These are phyloP conservation scores for Ogataea trehalophila DNA, from an alignment of 805 yeast species.

Conservation along the genomic window DNA sequence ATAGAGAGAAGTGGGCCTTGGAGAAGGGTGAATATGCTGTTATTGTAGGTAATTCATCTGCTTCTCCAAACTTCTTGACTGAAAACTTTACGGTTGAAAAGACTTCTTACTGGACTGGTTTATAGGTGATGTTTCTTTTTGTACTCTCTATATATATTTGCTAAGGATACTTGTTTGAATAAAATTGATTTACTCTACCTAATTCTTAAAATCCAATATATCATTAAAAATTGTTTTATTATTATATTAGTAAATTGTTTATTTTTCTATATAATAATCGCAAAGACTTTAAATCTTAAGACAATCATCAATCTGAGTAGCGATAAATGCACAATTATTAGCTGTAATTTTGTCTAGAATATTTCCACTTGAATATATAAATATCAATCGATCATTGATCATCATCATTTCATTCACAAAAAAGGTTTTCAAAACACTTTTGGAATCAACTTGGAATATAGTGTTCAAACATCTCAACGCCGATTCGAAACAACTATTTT, in stretches of 20 bases:
- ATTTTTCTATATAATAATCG: no score
- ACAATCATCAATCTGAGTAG: slow-evolving; percentile 8
- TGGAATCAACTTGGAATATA: slow-evolving; percentile 2
- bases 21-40: slow-evolving; percentile 48
- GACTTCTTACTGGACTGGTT: slow-evolving; percentile 10
- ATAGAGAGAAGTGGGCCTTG: slow-evolving; percentile 45
- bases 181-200: no score
- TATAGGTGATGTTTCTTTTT: not conserved
- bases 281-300: not conserved
- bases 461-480: slow-evolving; percentile 8
- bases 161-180: no score
- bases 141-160: no score
- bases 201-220: no score
- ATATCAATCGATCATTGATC: slow-evolving; percentile 4
- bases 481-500: slow-evolving; percentile 10
- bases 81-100: slow-evolving; percentile 4
- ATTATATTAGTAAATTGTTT: no score
- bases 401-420: slow-evolving; percentile 3
- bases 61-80: slow-evolving; percentile 4
- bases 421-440: not conserved
- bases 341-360: slow-evolving; percentile 2
- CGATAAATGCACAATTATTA: slow-evolving; percentile 2
- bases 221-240: no score
- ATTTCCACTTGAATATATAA: slow-evolving; percentile 3
- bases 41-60: slow-evolving; percentile 37